Evolutionary conservation across 208 protist species (phyloP).

Genomic region (Trypanosoma scelopori): DNA sequence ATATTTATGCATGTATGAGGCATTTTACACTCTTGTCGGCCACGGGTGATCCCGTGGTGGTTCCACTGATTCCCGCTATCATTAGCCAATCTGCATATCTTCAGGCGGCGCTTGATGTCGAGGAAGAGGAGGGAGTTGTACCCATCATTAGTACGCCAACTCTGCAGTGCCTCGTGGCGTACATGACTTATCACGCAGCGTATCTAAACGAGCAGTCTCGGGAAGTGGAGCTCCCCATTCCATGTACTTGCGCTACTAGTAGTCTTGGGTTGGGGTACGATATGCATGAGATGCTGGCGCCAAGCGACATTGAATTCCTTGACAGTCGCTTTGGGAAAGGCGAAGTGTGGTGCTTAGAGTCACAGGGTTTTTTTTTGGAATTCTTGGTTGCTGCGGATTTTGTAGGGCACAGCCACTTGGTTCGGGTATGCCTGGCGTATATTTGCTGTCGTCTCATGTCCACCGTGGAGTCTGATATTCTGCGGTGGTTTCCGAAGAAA

Average conservation of each 20-base stretch:
- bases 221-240: conserved; percentile 16
- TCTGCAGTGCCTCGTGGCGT: conserved; percentile 42
- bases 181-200: conserved; percentile 34
- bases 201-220: conserved; percentile 1
- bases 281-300: conserved; percentile 15
- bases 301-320: conserved; percentile 26
- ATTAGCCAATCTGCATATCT: conserved; percentile 39
- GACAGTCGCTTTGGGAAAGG: conserved; percentile 13
- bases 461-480: conserved; percentile 47
- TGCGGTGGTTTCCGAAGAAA: conserved; percentile 33
- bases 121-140: conserved; percentile 41
- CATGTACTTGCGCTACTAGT: conserved; percentile 18
- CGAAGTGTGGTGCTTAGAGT: conserved; percentile 2
- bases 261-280: conserved; percentile 19
- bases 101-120: conserved; percentile 37
- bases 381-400: conserved; percentile 61
- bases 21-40: conserved; percentile 37
- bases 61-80: conserved; percentile 17
- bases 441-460: conserved; percentile 65
- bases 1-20: background rate
- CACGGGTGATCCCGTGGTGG: conserved; percentile 8
- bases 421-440: conserved; percentile 42
- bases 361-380: conserved; percentile 50
- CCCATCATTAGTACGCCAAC: conserved; percentile 36
- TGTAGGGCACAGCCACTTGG: conserved; percentile 43